Evolutionary conservation across 768 basidiomycete genomes (phyloP), one percentile per base, ranked within the genome.

Genomic region (Boletus patriciae): DNA sequence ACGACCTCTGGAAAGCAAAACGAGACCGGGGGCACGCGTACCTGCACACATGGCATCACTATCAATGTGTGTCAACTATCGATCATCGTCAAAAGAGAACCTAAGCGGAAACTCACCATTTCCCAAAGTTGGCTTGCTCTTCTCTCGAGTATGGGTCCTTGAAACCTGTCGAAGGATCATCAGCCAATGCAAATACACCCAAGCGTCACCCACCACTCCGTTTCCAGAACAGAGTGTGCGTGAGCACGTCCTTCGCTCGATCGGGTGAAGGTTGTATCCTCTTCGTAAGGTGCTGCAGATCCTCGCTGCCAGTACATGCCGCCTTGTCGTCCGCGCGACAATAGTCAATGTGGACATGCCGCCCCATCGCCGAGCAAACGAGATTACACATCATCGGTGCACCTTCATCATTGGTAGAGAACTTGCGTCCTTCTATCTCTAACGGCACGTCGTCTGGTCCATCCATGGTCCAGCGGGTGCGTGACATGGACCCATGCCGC

Each of bases 321-420:
- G 64, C 65, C 11, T 55, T 67, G n/a, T 70, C 62, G 38, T 72
- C 64, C 2, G 78, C 71, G 2, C 82, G 77, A 60, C 85, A 86
- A 54, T 78, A 81, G 58, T 80, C 83, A 34, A 86, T 69, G 63
- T 86, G 85, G 2, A 72, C 71, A 46, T 86, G 85, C 19, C 86
- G 68, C 0, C 84, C 85, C 69, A 85, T 73, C 15, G 79, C 70
- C 1, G 77, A 74, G 59, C 83, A 86, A 29, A 83, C 66, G 19
- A 85, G 72, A 44, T 76, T 84, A 62, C 85, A 86, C 74, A 86
- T 76, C 81, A 85, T 83, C 0, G 84, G 84, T 0, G 83, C 83
- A 9, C 85, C 83, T 42, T 82, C 80, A 48, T 84, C 82, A 23
- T 77, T 75, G 0, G 78, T 60, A 15, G 76, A 80, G 63, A 83